A percentile compares a stretch with the other conserved stretches of the same genome.
phyloP scores from a whole-genome alignment of 768 basidiomycete species.

The Cantharellus cinnabarinus region DNA sequence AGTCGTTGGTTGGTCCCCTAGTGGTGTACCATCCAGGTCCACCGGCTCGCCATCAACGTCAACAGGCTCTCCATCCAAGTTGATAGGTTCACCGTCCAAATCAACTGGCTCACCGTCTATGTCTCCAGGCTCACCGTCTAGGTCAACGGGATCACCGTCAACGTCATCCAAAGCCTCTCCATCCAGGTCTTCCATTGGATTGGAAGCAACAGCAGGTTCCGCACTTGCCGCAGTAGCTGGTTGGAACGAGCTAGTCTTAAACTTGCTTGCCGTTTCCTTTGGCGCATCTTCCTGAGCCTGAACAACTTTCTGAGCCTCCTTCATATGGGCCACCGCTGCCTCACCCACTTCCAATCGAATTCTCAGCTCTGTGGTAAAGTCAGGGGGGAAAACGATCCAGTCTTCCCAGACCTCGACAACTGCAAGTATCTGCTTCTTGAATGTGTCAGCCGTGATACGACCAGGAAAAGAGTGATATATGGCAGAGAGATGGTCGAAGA shows the following conservation, averaged over 20 bases:
- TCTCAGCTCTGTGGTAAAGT: conserved; percentile 58
- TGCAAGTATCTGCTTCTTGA: conserved; percentile 77
- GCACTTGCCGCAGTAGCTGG: conserved; percentile 22
- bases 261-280: conserved; percentile 32
- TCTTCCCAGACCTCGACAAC: conserved; percentile 96
- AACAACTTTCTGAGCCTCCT: conserved; percentile 1
- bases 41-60: conserved; percentile 17
- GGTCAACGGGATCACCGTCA: conserved; percentile 9
- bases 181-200: not conserved
- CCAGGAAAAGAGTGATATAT: conserved; percentile 95
- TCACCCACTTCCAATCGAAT: conserved; percentile 44
- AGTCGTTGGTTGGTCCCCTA: conserved; percentile 9
- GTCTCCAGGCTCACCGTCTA: not conserved
- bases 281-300: conserved; percentile 12
- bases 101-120: conserved; percentile 18
- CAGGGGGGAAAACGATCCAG: conserved; percentile 90
- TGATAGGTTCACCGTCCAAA: conserved; percentile 1
- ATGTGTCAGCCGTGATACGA: conserved; percentile 86
- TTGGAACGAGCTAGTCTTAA: conserved; percentile 63
- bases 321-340: conserved; percentile 15
- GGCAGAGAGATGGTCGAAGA: conserved; percentile 86
- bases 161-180: conserved; percentile 3
- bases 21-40: conserved; percentile 3
- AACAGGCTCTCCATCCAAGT: not conserved
- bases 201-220: not conserved